Evolutionary conservation across 2,329 filamentous ascomycete genomes (phyloP), one percentile per base, ranked within the genome.

Genomic region (Aspergillus texensis): DNA sequence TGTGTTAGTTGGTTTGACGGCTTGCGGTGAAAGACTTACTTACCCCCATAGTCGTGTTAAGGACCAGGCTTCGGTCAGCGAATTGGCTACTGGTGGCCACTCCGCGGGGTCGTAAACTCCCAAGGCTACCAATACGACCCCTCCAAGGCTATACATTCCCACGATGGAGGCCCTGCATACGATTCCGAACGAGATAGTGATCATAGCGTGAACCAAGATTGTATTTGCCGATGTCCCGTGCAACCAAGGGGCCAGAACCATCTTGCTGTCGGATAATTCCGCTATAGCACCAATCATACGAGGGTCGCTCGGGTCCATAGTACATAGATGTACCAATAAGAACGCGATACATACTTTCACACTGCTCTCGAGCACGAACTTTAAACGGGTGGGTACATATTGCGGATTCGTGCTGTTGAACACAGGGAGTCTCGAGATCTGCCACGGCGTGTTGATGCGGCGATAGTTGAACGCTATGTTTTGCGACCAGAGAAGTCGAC

Each of bases 371-470:
- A 63, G n/a, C 10, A 70, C 48, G 19, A 67, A 71, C 6, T 10
- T 28, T 14, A 43, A 10, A 26, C 59, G 58, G 4, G 56, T 46
- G 11, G 67, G 65, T 4, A 62, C 48, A 36, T 57, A 57, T 1
- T 3, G 19, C 1, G 58, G 54, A 11, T 58, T 36, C 1, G n/a
- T 5, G 16, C n/a, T 28, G 32, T 61, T 28, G 32, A 66, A 66
- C 1, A 11, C 6, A 1, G 67, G 64, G 8, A 71, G 34, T 6
- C 30, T 52, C 6, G n/a, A 21, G 34, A 70, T 67, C 56, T 69
- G 64, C 67, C 68, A 70, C n/a, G 69, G 69, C 4, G 69, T 70
- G 53, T 62, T 59, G 39, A 71, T 65, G 21, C 69, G 67, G 6
- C 69, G 68, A 58, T 67, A 69, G 39, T 71, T 71, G 53, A 67